phyloP scores from a whole-genome alignment of 805 yeast genomes.

The Phaffomyces antillensis region DNA sequence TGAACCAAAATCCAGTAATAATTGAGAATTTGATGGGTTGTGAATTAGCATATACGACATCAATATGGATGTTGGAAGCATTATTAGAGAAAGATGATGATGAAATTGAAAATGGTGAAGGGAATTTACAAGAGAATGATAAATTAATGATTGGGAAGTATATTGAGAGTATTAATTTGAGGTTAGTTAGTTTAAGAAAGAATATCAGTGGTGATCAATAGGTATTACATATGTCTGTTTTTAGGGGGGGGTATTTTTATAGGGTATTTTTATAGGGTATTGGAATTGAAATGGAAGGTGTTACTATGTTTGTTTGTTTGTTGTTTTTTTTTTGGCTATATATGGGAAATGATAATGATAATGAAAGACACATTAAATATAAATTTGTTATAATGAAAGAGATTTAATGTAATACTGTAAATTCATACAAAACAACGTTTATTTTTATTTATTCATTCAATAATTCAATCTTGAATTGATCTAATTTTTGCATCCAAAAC shows the following conservation, averaged over 20 bases:
- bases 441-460: no score
- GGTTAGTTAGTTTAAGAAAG: conserved; percentile 63
- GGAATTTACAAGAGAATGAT: conserved; percentile 63
- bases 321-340: no score
- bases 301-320: no score
- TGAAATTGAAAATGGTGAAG: neutral
- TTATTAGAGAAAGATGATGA: conserved; percentile 47
- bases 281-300: no score
- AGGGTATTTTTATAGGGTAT: neutral
- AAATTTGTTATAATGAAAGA: no score
- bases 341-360: no score
- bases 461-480: conserved; percentile 12
- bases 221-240: no score
- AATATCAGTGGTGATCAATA: conserved; percentile 33
- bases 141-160: conserved; percentile 69
- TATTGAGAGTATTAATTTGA: conserved; percentile 72
- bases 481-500: conserved; percentile 22
- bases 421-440: no score
- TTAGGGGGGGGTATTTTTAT: neutral
- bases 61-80: conserved; percentile 94
- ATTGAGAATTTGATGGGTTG: conserved; percentile 56
- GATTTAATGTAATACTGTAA: no score
- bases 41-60: conserved; percentile 82
- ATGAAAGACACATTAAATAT: no score
- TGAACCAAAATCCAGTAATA: conserved; percentile 17